phyloP scores from a whole-genome alignment of 495 filamentous ascomycete genomes.

The Hyaloscypha variabilis region DNA sequence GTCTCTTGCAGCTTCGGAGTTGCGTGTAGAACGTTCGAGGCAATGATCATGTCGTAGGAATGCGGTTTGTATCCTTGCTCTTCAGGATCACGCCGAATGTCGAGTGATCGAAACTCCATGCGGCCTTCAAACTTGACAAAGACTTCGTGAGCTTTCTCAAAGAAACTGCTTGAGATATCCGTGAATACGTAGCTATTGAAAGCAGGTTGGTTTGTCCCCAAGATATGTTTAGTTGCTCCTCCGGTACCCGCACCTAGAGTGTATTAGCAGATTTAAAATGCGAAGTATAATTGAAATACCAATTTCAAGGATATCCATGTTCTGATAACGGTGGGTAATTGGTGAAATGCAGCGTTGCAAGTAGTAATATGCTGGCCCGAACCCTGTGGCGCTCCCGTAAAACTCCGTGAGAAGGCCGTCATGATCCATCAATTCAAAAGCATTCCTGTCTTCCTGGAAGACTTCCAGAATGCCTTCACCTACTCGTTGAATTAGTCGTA shows the following conservation, averaged over 20 bases:
- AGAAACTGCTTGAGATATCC: conserved; percentile 46
- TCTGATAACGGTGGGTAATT: conserved; percentile 45
- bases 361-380: conserved; percentile 4
- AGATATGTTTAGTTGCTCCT: conserved; percentile 39
- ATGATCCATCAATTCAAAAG: not conserved
- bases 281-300: conserved; percentile 7
- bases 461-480: conserved; percentile 43
- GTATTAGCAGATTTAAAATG: not conserved
- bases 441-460: conserved; percentile 37
- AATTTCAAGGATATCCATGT: conserved; percentile 35
- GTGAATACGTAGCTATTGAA: conserved; percentile 54
- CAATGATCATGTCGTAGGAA: conserved; percentile 54
- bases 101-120: conserved; percentile 48
- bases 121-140: conserved; percentile 38
- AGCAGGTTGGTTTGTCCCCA: conserved; percentile 19
- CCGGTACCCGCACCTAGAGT: not conserved
- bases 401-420: conserved; percentile 25
- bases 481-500: conserved; percentile 23
- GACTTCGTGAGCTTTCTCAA: conserved; percentile 46
- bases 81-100: conserved; percentile 42
- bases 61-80: conserved; percentile 46
- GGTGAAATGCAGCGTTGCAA: conserved; percentile 30
- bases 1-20: conserved; percentile 43
- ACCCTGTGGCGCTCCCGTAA: conserved; percentile 38
- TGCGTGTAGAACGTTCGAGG: conserved; percentile 48